Conservation (phyloP, 306 rosid species). For the Pueraria montana region DNA sequence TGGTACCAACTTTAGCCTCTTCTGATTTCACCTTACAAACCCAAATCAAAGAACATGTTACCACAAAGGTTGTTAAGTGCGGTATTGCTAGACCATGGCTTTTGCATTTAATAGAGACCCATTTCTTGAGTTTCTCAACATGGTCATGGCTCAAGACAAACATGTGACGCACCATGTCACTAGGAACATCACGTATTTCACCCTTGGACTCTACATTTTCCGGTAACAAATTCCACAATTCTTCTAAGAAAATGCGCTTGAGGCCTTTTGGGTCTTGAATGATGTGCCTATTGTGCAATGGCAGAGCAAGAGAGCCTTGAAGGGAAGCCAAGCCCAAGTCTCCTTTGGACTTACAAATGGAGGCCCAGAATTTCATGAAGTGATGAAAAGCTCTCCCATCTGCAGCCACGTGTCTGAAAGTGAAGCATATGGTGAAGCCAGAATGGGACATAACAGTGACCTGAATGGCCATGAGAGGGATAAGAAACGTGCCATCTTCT, state of each 20-base stretch:
- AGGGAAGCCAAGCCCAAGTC: neutral
- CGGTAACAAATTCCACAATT: neutral
- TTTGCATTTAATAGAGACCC: slow-evolving; percentile 1
- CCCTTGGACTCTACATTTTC: neutral
- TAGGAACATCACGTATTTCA: neutral
- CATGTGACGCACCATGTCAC: slow-evolving; percentile 4
- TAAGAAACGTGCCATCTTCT: slow-evolving; percentile 21
- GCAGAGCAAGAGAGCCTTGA: slow-evolving; percentile 28
- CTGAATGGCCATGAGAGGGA: slow-evolving; percentile 46
- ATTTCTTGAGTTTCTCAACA: slow-evolving; percentile 39
- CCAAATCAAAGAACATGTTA: slow-evolving; percentile 47
- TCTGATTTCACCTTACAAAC: slow-evolving; percentile 40
- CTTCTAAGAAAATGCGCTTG: neutral
- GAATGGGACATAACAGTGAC: slow-evolving; percentile 31
- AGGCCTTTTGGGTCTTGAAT: slow-evolving; percentile 30
- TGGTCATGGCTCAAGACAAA: slow-evolving; percentile 32
- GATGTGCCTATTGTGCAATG: slow-evolving; percentile 27
- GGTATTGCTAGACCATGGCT: neutral
- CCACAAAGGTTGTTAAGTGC: slow-evolving; percentile 40
- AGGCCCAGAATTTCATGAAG: slow-evolving; percentile 46
- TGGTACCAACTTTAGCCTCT: neutral
- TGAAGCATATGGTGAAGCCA: slow-evolving; percentile 30
- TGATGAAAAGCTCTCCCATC: slow-evolving; percentile 48
- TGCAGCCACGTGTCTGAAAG: slow-evolving; percentile 29
- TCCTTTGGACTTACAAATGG: slow-evolving; percentile 10